Evolutionary conservation across 2,329 filamentous ascomycete genomes (phyloP).

Genomic region (Fusarium hainanense): DNA sequence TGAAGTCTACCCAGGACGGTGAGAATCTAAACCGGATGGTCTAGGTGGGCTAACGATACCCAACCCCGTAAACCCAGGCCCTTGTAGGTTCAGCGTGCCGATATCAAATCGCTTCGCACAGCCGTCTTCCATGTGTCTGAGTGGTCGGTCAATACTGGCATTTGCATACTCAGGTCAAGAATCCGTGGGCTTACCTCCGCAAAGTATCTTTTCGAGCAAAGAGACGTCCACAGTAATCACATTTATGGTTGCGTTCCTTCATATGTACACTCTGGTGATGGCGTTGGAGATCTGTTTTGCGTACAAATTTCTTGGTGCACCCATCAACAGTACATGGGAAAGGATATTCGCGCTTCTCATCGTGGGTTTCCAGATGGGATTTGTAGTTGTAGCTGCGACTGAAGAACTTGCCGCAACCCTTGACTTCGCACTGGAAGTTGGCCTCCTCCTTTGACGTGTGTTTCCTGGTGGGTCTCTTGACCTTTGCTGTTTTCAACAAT

Average conservation of each 20-base stretch:
- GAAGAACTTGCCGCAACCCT: slow-evolving; percentile 81
- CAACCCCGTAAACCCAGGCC: slow-evolving; percentile 44
- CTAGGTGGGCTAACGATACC: slow-evolving; percentile 34
- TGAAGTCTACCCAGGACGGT: slow-evolving; percentile 28
- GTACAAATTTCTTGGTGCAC: slow-evolving; percentile 81
- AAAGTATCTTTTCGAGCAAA: slow-evolving; percentile 88
- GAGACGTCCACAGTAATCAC: slow-evolving; percentile 74
- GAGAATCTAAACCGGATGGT: slow-evolving; percentile 30
- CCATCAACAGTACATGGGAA: slow-evolving; percentile 72
- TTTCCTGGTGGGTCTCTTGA: slow-evolving; percentile 58
- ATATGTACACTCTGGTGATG: slow-evolving; percentile 76
- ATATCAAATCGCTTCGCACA: slow-evolving; percentile 75
- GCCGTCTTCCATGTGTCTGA: slow-evolving; percentile 80
- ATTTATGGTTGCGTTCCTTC: slow-evolving; percentile 76
- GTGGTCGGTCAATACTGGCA: slow-evolving; percentile 7
- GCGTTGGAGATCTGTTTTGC: slow-evolving; percentile 80
- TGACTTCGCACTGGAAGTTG: slow-evolving; percentile 74
- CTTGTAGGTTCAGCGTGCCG: slow-evolving; percentile 61
- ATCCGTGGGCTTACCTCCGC: slow-evolving; percentile 68
- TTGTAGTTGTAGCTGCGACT: slow-evolving; percentile 88
- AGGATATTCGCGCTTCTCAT: slow-evolving; percentile 76
- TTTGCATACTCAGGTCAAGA: background rate
- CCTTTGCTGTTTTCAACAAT: slow-evolving; percentile 40
- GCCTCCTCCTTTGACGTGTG: slow-evolving; percentile 75
- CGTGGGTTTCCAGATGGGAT: slow-evolving; percentile 86